A percentile compares a stretch with the other conserved stretches of the same genome.
These are phyloP conservation scores for Bacidia gigantensis DNA, from an alignment of 495 filamentous ascomycete species.

Conservation along the genomic window DNA sequence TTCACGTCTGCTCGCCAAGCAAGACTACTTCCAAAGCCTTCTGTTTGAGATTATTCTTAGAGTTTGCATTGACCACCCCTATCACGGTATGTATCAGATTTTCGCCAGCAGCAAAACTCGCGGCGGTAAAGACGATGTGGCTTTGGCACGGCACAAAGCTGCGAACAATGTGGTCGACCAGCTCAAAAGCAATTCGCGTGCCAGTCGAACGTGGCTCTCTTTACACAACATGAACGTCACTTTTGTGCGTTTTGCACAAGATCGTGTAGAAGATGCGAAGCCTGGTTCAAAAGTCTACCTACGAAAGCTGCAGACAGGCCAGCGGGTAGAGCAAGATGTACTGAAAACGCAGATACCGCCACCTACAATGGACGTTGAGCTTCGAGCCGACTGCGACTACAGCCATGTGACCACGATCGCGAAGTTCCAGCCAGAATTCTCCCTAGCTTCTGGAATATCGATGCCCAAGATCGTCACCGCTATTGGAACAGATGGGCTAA, in stretches of 20 bases:
- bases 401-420: conserved; percentile 53
- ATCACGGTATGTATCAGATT: conserved; percentile 92
- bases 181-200: conserved; percentile 37
- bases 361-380: conserved; percentile 71
- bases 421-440: conserved; percentile 55
- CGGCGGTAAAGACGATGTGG: conserved; percentile 53
- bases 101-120: conserved; percentile 62
- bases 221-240: conserved; percentile 58
- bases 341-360: conserved; percentile 55
- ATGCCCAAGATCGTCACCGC: conserved; percentile 83
- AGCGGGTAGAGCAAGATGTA: conserved; percentile 40
- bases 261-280: conserved; percentile 44
- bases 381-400: conserved; percentile 65
- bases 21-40: conserved; percentile 56
- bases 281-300: conserved; percentile 49
- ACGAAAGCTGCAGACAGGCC: conserved; percentile 42
- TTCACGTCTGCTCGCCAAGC: conserved; percentile 64
- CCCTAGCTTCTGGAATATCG: conserved; percentile 79
- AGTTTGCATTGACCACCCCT: conserved; percentile 85
- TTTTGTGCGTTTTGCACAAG: conserved; percentile 61
- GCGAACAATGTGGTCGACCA: conserved; percentile 49
- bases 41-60: conserved; percentile 57
- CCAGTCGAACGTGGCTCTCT: conserved; percentile 42
- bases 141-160: conserved; percentile 56
- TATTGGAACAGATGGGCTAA: conserved; percentile 56